Evolutionary conservation across 164 flowering plant genomes (phyloP).

Genomic region (Houttuynia cordata): DNA sequence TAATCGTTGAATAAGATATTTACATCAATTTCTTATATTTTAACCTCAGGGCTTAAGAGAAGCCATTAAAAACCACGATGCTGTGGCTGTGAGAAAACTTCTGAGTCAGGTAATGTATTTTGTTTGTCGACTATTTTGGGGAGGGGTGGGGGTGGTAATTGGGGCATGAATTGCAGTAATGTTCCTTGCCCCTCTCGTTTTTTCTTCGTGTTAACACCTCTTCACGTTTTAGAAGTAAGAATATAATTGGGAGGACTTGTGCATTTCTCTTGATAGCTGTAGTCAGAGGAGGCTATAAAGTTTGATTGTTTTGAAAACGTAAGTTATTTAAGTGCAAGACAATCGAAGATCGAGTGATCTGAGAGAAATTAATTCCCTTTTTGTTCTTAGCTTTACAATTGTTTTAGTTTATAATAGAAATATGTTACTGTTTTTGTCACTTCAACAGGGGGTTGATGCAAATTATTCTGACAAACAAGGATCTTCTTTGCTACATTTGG

Average conservation of each 20-base stretch:
- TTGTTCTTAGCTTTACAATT: background rate
- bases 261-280: too few relatives aligned
- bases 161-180: too few relatives aligned
- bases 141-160: too few relatives aligned
- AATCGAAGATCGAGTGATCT: too few relatives aligned
- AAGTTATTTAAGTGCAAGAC: background rate
- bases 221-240: too few relatives aligned
- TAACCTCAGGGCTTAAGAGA: conserved; percentile 72
- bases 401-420: background rate
- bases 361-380: too few relatives aligned
- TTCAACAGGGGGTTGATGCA: conserved; percentile 83
- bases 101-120: conserved; percentile 47
- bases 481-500: conserved; percentile 80
- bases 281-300: background rate
- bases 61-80: conserved; percentile 81
- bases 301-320: background rate
- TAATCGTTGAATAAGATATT: background rate
- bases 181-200: too few relatives aligned
- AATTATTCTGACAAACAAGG: conserved; percentile 94
- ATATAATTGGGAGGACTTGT: too few relatives aligned
- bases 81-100: conserved; percentile 57
- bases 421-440: conserved; percentile 2
- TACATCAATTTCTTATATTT: background rate
- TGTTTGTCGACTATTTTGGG: background rate
- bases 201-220: too few relatives aligned